Conservation (phyloP, 2,329 filamentous ascomycete genomes). For the Didymella pomorum region DNA sequence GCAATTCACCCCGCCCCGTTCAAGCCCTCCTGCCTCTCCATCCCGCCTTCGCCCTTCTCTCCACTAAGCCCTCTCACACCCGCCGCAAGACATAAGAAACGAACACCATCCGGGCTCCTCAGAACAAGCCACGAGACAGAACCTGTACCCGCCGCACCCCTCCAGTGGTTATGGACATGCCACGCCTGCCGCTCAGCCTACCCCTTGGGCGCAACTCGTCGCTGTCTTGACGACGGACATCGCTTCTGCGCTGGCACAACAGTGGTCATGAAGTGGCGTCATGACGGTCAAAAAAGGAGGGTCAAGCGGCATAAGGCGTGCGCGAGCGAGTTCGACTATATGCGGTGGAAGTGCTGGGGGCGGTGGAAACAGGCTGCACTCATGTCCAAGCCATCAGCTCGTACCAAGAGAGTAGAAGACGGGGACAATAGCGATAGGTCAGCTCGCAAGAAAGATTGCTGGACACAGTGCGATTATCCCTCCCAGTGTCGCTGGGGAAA, state of each 20-base stretch:
- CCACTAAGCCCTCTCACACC: constrained; percentile 40
- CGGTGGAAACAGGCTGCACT: constrained; percentile 48
- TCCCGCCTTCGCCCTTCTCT: constrained; percentile 56
- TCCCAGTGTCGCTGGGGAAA: constrained; percentile 54
- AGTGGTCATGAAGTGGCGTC: constrained; percentile 46
- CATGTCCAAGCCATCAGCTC: neutral
- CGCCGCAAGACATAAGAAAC: constrained; percentile 16
- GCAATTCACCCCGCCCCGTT: constrained; percentile 52
- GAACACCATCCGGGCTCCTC: constrained; percentile 3
- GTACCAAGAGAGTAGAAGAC: too few relatives aligned
- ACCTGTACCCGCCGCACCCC: constrained; percentile 31
- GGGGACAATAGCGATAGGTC: too few relatives aligned
- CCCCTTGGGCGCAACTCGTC: constrained; percentile 58
- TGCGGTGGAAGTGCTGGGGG: constrained; percentile 59
- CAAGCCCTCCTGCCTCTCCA: constrained; percentile 54
- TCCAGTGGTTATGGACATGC: constrained; percentile 63
- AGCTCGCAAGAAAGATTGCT: constrained; percentile 49
- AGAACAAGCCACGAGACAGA: constrained; percentile 29
- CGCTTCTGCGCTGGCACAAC: constrained; percentile 61
- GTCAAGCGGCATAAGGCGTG: constrained; percentile 54
- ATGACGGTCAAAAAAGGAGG: constrained; percentile 10
- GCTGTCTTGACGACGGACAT: constrained; percentile 64
- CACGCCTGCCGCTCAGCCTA: constrained; percentile 60
- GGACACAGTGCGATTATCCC: constrained; percentile 57
- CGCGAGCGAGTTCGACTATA: constrained; percentile 61